Evolutionary conservation across 768 basidiomycete species (phyloP).

Genomic region (Serendipita sp.): DNA sequence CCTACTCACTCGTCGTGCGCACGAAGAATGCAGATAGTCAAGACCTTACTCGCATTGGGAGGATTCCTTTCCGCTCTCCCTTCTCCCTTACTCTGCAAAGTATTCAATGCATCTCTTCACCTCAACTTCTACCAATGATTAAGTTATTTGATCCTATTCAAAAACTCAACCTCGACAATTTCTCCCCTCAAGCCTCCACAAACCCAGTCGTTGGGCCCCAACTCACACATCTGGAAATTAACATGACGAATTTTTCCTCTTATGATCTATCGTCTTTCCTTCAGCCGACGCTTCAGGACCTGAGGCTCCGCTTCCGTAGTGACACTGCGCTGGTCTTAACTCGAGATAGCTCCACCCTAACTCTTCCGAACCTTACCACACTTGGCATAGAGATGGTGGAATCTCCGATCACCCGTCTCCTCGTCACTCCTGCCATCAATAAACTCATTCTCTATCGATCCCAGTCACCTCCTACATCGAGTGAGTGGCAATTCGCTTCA

Average conservation of each 20-base stretch:
- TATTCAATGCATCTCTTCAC: not conserved
- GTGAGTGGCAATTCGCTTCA: not conserved
- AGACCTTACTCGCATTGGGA: not conserved
- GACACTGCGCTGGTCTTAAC: not conserved
- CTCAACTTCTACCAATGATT: not conserved
- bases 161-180: not conserved
- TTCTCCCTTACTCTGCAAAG: not conserved
- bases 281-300: not conserved
- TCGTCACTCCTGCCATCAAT: not conserved
- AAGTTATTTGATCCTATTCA: not conserved
- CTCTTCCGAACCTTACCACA: not conserved
- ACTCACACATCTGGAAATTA: not conserved
- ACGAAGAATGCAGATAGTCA: not conserved
- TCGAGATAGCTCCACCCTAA: not conserved
- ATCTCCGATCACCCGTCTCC: not conserved
- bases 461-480: not conserved
- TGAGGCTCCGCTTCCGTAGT: not conserved
- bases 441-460: not conserved
- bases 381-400: not conserved
- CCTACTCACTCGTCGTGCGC: too few species aligned
- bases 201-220: not conserved
- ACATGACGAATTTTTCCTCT: not conserved
- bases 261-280: not conserved
- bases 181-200: not conserved
- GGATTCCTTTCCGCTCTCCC: not conserved